A percentile compares a stretch with the other conserved stretches of the same genome.
phyloP scores from a whole-genome alignment of 2,329 filamentous ascomycete genomes.

The Allantophomopsis cytisporea region DNA sequence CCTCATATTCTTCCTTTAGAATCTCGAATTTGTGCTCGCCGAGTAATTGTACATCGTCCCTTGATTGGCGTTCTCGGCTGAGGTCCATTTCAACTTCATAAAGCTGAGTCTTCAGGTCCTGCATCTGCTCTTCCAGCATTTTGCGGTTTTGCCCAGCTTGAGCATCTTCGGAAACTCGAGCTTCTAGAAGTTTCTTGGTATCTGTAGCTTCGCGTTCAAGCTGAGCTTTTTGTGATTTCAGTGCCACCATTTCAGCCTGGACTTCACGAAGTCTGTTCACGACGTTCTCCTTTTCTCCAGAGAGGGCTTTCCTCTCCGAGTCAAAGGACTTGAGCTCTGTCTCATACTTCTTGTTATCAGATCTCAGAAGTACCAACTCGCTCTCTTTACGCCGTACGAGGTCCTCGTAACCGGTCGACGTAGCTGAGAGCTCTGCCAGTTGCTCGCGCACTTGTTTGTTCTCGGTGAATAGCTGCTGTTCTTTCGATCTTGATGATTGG shows the following conservation, averaged over 20 bases:
- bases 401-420: constrained; percentile 90
- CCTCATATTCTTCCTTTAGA: constrained; percentile 73
- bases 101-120: constrained; percentile 74
- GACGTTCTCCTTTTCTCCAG: constrained; percentile 66
- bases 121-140: constrained; percentile 75
- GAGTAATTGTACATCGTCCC: constrained; percentile 84
- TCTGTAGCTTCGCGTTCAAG: constrained; percentile 82
- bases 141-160: constrained; percentile 72
- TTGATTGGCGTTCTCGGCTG: constrained; percentile 81
- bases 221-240: constrained; percentile 72
- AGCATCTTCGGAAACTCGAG: constrained; percentile 78
- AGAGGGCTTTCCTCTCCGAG: constrained; percentile 59
- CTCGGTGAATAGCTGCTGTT: constrained; percentile 66
- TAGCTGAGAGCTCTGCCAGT: constrained; percentile 74
- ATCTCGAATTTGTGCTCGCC: constrained; percentile 77
- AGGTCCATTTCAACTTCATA: constrained; percentile 79
- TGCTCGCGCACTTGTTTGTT: constrained; percentile 75
- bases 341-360: constrained; percentile 73
- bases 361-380: constrained; percentile 72
- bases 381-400: constrained; percentile 88
- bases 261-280: constrained; percentile 66
- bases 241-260: constrained; percentile 76
- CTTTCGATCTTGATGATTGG: constrained; percentile 55
- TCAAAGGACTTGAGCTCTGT: constrained; percentile 69
- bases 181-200: constrained; percentile 73